Conservation (phyloP, 2,329 filamentous ascomycete species). For the Penicillium oxalicum region DNA sequence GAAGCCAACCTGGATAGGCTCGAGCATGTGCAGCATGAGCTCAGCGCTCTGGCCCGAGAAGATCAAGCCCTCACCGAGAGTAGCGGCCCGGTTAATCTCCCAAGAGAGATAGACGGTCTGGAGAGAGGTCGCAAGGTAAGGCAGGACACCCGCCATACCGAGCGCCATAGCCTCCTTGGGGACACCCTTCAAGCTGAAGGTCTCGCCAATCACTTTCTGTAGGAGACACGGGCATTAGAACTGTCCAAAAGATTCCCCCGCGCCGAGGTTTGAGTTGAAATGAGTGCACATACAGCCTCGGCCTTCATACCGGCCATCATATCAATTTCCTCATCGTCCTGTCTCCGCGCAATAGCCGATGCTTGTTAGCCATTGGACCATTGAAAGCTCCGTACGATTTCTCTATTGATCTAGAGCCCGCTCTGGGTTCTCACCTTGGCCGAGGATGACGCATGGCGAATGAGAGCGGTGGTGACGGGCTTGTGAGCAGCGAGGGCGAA, state of each 20-base stretch:
- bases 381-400: neutral
- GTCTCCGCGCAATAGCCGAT: conserved; percentile 32
- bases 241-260: neutral
- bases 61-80: conserved; percentile 56
- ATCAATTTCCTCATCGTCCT: conserved; percentile 32
- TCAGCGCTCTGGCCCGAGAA: conserved; percentile 67
- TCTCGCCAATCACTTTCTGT: conserved; percentile 61
- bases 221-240: conserved; percentile 3
- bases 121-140: conserved; percentile 78
- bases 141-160: conserved; percentile 71
- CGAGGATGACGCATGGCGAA: conserved; percentile 43
- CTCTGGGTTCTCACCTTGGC: conserved; percentile 42
- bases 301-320: conserved; percentile 49
- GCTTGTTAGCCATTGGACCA: conserved; percentile 44
- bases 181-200: conserved; percentile 59
- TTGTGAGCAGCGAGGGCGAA: conserved; percentile 41
- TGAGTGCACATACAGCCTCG: conserved; percentile 52
- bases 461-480: conserved; percentile 44
- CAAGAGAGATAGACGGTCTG: conserved; percentile 77
- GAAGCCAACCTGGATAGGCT: conserved; percentile 85
- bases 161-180: conserved; percentile 63
- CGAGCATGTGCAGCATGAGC: conserved; percentile 65
- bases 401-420: conserved; percentile 25
- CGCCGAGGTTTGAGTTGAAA: neutral
- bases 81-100: conserved; percentile 66